Conservation (phyloP, 1,284 basidiomycete species). For the Apiotrichum akiyoshidainum region DNA sequence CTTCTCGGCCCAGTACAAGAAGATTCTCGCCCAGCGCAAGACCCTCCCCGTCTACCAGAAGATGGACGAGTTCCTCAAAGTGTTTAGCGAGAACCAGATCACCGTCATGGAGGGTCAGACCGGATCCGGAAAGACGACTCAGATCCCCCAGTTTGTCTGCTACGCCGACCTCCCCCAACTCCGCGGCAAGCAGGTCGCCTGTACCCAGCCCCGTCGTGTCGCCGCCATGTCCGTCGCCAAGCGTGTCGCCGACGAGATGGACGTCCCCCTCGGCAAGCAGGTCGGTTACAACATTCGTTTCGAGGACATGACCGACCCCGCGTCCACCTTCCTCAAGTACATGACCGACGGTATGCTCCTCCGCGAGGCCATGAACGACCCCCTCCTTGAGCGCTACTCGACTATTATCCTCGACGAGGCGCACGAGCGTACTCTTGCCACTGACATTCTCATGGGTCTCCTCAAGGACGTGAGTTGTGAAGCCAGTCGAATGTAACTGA, state of each 20-base stretch:
- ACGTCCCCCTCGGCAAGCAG: conserved; percentile 85
- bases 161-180: conserved; percentile 88
- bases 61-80: conserved; percentile 86
- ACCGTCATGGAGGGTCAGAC: conserved; percentile 98
- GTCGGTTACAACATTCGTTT: conserved; percentile 99
- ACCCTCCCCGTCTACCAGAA: conserved; percentile 88
- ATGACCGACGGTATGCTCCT: conserved; percentile 99
- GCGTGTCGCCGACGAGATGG: conserved; percentile 98
- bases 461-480: conserved; percentile 56
- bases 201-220: conserved; percentile 94
- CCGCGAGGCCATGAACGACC: conserved; percentile 96
- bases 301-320: conserved; percentile 92
- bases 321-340: conserved; percentile 91
- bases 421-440: conserved; percentile 95
- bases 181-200: conserved; percentile 86
- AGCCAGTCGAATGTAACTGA: too few species aligned
- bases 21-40: conserved; percentile 78
- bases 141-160: conserved; percentile 95
- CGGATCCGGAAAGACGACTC: conserved; percentile 96
- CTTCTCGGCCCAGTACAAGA: conserved; percentile 75
- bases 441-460: conserved; percentile 97
- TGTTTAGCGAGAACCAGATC: conserved; percentile 82
- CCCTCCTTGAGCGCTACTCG: conserved; percentile 80
- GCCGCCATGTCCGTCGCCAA: conserved; percentile 98
- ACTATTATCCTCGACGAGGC: conserved; percentile 99